Conservation (phyloP, 225 moss, liverwort and hornwort species). For the Straminergon stramineum region DNA sequence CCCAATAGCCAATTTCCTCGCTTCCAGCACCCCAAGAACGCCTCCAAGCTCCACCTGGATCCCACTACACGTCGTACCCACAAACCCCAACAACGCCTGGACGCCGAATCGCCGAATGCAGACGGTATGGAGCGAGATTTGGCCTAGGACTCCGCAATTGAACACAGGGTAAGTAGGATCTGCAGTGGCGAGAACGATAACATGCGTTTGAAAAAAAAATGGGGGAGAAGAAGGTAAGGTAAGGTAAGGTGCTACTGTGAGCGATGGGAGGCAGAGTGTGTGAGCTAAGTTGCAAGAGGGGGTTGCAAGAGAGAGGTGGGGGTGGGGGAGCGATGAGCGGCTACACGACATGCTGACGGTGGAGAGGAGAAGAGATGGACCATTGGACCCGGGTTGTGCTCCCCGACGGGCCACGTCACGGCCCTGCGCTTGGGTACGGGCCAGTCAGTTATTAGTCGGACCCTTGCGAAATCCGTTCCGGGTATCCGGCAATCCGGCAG, state of each 20-base stretch:
- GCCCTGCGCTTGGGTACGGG: background rate
- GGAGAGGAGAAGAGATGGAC: background rate
- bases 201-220: background rate
- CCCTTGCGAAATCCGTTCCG: no score
- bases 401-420: background rate
- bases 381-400: background rate
- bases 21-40: background rate
- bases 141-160: background rate
- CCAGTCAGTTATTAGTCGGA: background rate
- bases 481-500: no score
- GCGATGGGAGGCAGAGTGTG: background rate
- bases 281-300: background rate
- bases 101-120: background rate
- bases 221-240: background rate
- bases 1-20: background rate
- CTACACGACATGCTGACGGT: background rate
- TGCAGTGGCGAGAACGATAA: background rate
- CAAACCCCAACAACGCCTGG: background rate
- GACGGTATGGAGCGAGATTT: background rate
- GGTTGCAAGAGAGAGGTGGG: no score
- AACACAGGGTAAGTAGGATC: background rate
- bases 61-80: background rate
- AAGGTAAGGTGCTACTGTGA: background rate
- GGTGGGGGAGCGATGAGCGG: background rate
- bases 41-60: background rate